Conservation (phyloP, 2,329 filamentous ascomycete genomes). For the Sclerotinia spermophila region DNA sequence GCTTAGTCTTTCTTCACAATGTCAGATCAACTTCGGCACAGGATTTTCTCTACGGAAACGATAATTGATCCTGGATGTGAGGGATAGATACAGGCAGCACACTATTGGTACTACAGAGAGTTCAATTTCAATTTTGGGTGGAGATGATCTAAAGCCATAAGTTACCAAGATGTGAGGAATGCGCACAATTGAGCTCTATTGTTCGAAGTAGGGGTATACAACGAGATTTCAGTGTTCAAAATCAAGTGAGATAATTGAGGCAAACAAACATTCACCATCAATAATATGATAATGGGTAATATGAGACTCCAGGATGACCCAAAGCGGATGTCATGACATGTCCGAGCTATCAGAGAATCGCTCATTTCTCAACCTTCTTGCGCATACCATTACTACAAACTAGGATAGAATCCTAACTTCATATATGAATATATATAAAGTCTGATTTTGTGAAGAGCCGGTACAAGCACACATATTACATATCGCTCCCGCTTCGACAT, state of each 20-base stretch:
- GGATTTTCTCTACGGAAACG: accelerated
- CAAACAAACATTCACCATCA: background rate
- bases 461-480: too few species aligned
- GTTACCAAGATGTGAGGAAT: too few species aligned
- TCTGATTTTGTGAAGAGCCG: too few species aligned
- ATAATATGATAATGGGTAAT: background rate
- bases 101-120: background rate
- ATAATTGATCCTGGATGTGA: background rate
- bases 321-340: background rate
- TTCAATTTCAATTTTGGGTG: too few species aligned
- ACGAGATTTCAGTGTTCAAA: background rate
- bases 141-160: background rate
- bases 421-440: too few species aligned
- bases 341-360: too few species aligned
- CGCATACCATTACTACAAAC: background rate
- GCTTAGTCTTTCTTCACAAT: background rate
- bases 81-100: background rate
- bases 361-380: background rate
- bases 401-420: too few species aligned
- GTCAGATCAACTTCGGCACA: background rate
- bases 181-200: background rate
- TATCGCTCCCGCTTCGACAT: too few species aligned
- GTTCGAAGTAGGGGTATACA: too few species aligned
- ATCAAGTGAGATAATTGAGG: background rate
- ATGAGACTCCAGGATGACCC: background rate